Conservation (phyloP, 1,284 basidiomycete genomes). For the Retiboletus flavoniger region DNA sequence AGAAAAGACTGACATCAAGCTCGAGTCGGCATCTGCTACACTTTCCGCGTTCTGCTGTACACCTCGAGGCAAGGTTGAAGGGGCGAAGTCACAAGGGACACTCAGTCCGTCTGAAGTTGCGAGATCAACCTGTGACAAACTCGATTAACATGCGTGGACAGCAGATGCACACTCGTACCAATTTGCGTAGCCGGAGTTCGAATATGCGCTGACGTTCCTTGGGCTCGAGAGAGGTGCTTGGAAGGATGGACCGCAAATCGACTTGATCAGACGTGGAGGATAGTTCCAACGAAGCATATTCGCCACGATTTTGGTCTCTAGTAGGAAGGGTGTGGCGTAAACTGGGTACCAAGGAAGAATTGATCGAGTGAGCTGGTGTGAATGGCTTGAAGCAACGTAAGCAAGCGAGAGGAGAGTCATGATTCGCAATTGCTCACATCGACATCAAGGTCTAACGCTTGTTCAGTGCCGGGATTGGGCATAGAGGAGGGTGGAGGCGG, state of each 20-base stretch:
- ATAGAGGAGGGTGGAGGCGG: too few relatives aligned
- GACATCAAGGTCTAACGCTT: too few relatives aligned
- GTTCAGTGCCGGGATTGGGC: too few relatives aligned
- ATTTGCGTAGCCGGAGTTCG: not conserved
- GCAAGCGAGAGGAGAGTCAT: too few relatives aligned
- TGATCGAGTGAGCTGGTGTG: too few relatives aligned
- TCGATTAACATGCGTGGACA: too few relatives aligned
- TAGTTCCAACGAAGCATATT: not conserved
- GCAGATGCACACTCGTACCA: not conserved
- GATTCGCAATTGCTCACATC: too few relatives aligned
- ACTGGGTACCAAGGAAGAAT: too few relatives aligned
- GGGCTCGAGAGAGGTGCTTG: not conserved
- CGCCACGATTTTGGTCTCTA: not conserved
- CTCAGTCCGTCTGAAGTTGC: not conserved
- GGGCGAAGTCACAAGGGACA: not conserved
- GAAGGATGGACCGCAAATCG: not conserved
- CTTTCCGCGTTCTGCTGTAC: not conserved
- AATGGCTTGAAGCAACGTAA: too few relatives aligned
- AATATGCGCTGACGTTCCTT: constrained; percentile 3
- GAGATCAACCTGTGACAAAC: not conserved
- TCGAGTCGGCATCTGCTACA: not conserved
- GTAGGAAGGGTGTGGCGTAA: too few relatives aligned
- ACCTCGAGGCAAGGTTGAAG: not conserved
- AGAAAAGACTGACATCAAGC: constrained; percentile 1
- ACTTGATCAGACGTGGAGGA: not conserved